Evolutionary conservation across 768 basidiomycete genomes (phyloP), one percentile per base, ranked within the genome.

Genomic region (Boletus subparvulus): DNA sequence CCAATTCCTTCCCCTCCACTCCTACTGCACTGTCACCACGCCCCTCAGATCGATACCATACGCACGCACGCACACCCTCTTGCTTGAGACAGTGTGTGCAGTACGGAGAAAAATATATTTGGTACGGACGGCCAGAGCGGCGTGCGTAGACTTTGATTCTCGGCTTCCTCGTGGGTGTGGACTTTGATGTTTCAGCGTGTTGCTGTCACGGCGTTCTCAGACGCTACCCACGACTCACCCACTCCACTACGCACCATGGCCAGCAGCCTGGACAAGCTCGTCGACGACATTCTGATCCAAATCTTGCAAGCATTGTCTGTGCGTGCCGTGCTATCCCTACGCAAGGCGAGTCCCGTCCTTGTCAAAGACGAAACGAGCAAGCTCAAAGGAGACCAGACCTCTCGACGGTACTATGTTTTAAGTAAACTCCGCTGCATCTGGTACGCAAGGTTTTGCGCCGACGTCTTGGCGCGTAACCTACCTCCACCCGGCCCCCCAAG

Each of bases 211-310:
- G 52, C 56, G 35, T 50, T 56, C 47, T 52, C 49, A 21, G 24
- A 30, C 39, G 24, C 26, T 24, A 50, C 42, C 32, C 43, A 50
- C 42, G 36, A 19, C 40, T 32, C 42, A n/a, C 19, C 40, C 30
- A 26, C 48, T 13, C 28, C 28, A 5, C 8, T 45, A 12, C 11
- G 11, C 50, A 3, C 28, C 50, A 55, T 54, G 54, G 14, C 52
- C n/a, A 52, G 30, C 50, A 55, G 59, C 36, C 32, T 69, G 0
- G 70, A 69, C 54, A 59, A n/a, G 26, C 59, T 69, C 17, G 65
- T 65, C 37, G 68, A 69, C n/a, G 69, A 69, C 33, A 37, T 69
- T 43, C n/a, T 69, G 12, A 51, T 69, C 19, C 63, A 60, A 5
- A 56, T 69, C 14, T 17, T 69, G 4, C 59, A 60, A 30, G 17